phyloP scores from a whole-genome alignment of 2,329 filamentous ascomycete genomes.

The Delphinella strobiligena region DNA sequence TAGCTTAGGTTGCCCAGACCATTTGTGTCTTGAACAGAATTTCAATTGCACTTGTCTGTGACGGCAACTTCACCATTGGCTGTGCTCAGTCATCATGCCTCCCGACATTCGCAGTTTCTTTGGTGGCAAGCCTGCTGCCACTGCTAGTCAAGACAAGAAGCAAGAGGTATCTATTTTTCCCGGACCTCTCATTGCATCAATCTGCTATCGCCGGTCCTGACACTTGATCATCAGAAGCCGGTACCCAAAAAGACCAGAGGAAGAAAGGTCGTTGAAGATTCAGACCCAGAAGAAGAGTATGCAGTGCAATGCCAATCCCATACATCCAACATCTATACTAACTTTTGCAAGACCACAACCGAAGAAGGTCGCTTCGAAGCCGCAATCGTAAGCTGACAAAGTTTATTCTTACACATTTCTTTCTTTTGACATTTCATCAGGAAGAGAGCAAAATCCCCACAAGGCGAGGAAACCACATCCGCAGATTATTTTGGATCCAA shows the following conservation, averaged over 20 bases:
- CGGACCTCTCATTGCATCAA: background rate
- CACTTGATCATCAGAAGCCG: slow-evolving; percentile 14
- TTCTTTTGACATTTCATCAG: slow-evolving; percentile 14
- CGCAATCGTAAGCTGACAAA: too few relatives aligned
- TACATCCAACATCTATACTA: too few relatives aligned
- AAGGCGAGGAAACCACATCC: slow-evolving; percentile 46
- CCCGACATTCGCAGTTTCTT: slow-evolving; percentile 86
- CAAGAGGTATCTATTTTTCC: too few relatives aligned
- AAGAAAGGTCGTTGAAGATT: slow-evolving; percentile 66
- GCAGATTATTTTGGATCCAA: slow-evolving; percentile 50
- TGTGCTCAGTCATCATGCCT: slow-evolving; percentile 46
- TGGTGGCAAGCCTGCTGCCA: slow-evolving; percentile 55
- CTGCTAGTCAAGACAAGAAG: slow-evolving; percentile 34
- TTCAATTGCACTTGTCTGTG: too few relatives aligned
- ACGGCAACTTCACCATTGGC: too few relatives aligned
- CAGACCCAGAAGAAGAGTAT: slow-evolving; percentile 53
- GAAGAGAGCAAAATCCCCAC: slow-evolving; percentile 37
- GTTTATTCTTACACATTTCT: too few relatives aligned
- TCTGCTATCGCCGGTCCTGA: slow-evolving; percentile 1
- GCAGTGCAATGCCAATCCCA: too few relatives aligned
- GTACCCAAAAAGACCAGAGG: slow-evolving; percentile 34
- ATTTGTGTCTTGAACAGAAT: too few relatives aligned
- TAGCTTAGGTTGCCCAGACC: too few relatives aligned
- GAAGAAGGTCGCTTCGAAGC: slow-evolving; percentile 49
- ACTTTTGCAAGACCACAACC: slow-evolving; percentile 35